Evolutionary conservation across 2,329 filamentous ascomycete genomes (phyloP).

Genomic region (Lomentospora prolificans): DNA sequence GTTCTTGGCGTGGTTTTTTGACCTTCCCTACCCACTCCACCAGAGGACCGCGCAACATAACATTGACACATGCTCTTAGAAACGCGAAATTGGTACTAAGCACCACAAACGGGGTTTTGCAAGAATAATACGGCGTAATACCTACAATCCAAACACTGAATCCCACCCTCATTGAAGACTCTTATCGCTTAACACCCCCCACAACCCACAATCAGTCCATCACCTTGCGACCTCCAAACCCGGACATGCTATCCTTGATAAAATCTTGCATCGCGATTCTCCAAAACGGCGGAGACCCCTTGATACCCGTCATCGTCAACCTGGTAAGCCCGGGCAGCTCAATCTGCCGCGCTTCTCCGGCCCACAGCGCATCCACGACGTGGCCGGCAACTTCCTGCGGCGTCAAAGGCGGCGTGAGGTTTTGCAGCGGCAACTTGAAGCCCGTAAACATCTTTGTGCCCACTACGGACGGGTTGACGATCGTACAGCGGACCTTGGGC

Average conservation of each 20-base stretch:
- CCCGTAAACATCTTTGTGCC: slow-evolving; percentile 30
- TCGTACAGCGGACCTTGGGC: slow-evolving; percentile 32
- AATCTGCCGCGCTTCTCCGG: background rate
- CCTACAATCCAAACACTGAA: no score
- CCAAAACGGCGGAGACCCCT: background rate
- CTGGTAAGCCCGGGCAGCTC: background rate
- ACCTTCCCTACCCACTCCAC: no score
- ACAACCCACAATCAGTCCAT: background rate
- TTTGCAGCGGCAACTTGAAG: slow-evolving; percentile 7
- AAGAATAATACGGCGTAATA: no score
- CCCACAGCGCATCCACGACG: slow-evolving; percentile 3
- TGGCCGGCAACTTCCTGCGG: background rate
- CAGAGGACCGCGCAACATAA: no score
- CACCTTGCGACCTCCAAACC: background rate
- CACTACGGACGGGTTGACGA: slow-evolving; percentile 27
- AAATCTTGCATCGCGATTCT: background rate
- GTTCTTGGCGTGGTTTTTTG: no score
- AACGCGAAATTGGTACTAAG: no score
- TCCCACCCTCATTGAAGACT: no score
- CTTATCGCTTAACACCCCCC: background rate
- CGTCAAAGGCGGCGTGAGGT: slow-evolving; percentile 8
- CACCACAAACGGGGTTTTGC: no score
- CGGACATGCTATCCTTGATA: background rate
- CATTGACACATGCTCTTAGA: no score
- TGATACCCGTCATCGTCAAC: background rate